Evolutionary conservation across 371 early-diverging fungal species (phyloP).

Genomic region (Saksenaea vasiformis): DNA sequence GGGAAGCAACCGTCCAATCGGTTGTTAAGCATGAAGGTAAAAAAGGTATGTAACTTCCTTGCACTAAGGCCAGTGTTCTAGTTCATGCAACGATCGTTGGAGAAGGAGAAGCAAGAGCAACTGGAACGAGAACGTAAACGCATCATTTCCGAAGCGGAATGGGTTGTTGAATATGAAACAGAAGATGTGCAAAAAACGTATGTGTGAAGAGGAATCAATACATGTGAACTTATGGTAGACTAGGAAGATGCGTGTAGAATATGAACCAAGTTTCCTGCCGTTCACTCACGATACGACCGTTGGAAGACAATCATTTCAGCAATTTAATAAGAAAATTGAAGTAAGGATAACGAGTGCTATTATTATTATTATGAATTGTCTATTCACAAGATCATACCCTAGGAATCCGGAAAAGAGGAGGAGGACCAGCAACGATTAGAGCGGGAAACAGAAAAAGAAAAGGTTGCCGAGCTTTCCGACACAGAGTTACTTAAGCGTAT

Average conservation of each 20-base stretch:
- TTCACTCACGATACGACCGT: conserved; percentile 32
- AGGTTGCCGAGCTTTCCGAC: conserved; percentile 16
- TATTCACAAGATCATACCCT: neutral
- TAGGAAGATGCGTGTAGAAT: conserved; percentile 56
- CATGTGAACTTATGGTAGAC: neutral
- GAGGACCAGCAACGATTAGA: conserved; percentile 20
- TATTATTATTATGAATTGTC: too few relatives aligned
- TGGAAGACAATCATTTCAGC: conserved; percentile 55
- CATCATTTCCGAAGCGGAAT: conserved; percentile 60
- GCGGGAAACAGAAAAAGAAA: conserved; percentile 28
- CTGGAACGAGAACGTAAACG: conserved; percentile 50
- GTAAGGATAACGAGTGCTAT: conserved; percentile 18
- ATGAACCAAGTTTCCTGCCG: conserved; percentile 54
- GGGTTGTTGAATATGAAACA: conserved; percentile 51
- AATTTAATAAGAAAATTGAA: conserved; percentile 51
- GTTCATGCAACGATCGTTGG: conserved; percentile 63
- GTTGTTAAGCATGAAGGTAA: conserved; percentile 19
- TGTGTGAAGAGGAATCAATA: neutral
- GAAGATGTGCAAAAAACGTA: conserved; percentile 54
- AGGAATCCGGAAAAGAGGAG: conserved; percentile 16
- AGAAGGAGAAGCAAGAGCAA: conserved; percentile 41
- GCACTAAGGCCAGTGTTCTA: conserved; percentile 11
- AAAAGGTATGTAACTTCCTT: neutral
- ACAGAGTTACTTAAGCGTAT: conserved; percentile 25
- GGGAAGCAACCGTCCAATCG: conserved; percentile 14